Base-by-base conservation (phyloP, 2,329 filamentous ascomycete species). In the Pezicula radicicola region DNA sequence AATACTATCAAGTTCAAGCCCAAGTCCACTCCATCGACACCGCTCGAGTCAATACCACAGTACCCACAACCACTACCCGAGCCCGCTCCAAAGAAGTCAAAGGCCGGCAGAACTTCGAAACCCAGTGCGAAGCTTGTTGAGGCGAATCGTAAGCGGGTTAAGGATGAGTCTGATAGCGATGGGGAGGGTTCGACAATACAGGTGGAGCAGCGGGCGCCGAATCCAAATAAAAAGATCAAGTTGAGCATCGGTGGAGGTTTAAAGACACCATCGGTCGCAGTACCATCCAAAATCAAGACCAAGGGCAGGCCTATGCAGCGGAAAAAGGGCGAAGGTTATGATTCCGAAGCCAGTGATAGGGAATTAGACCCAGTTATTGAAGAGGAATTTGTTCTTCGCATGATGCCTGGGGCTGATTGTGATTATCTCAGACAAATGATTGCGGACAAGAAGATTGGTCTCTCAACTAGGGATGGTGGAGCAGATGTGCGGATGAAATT, bases 281-380 rank as follows among this genome's bases (percentile, higher is more conserved):
- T 67, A 30, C 73, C 53, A 46, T 62, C 85, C 51, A 80, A 81
- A 49, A 72, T 89, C 52, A 87, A 84, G 63, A 75, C 83, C 46
- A 83, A 85, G 60, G 87, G 86, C n/a, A 80, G 84, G 56, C 77
- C 82, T 1, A 87, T 89, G 6, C 75, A 80, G 30, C 81, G 89
- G 57, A 84, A 85, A 5, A 81, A 83, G 1, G 94, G 94, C 48
- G 91, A 96, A 51, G 94, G 93, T 7, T 99, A 97, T 70, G 94
- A 99, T 68, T 97, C 92, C 3, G 94, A 97, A 70, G 91, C 92
- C 12, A 94, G 91, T 50, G 94, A 97, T 65, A 84, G 87, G 13
- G 94, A 99, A 69, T 71, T 76, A 9, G 94, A 99, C 64, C 94
- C 94, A 0, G 80, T 88, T 1, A 89, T 96, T 55, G 93, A 97